Conservation (phyloP, 208 protist genomes). For the Jaenimonas drosophilae region DNA sequence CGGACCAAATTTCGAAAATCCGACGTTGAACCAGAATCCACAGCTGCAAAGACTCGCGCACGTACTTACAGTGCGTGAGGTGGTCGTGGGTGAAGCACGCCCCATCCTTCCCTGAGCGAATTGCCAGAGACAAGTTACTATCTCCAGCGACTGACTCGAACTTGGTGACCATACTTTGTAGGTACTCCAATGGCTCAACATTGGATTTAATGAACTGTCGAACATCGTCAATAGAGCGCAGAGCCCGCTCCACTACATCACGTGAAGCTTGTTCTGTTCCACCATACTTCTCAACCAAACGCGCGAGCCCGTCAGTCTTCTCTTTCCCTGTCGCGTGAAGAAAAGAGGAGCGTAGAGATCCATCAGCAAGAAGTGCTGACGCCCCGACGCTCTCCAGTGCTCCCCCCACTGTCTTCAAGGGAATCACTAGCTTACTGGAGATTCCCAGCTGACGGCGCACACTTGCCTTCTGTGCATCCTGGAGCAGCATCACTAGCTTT, state of each 20-base stretch:
- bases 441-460: slow-evolving; percentile 40
- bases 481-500: slow-evolving; percentile 95
- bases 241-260: slow-evolving; percentile 61
- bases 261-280: slow-evolving; percentile 13
- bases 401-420: slow-evolving; percentile 79
- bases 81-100: slow-evolving; percentile 93
- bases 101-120: slow-evolving; percentile 43
- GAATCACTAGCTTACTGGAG: slow-evolving; percentile 44
- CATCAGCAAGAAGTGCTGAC: slow-evolving; percentile 53
- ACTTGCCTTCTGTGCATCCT: slow-evolving; percentile 78
- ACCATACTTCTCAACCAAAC: slow-evolving; percentile 46
- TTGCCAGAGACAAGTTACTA: slow-evolving; percentile 29
- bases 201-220: slow-evolving; percentile 81
- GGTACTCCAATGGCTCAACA: slow-evolving; percentile 48
- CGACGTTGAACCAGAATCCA: slow-evolving; percentile 91
- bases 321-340: slow-evolving; percentile 19
- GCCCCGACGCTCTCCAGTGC: slow-evolving; percentile 39
- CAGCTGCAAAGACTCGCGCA: slow-evolving; percentile 91
- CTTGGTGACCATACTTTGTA: slow-evolving; percentile 40
- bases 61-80: slow-evolving; percentile 91
- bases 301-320: slow-evolving; percentile 47
- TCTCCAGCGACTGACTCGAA: slow-evolving; percentile 38
- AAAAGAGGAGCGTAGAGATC: slow-evolving; percentile 40
- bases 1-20: slow-evolving; percentile 93
- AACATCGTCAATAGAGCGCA: slow-evolving; percentile 94